phyloP scores from a whole-genome alignment of 2,329 filamentous ascomycete species.

The Hirsutella rhossiliensis region DNA sequence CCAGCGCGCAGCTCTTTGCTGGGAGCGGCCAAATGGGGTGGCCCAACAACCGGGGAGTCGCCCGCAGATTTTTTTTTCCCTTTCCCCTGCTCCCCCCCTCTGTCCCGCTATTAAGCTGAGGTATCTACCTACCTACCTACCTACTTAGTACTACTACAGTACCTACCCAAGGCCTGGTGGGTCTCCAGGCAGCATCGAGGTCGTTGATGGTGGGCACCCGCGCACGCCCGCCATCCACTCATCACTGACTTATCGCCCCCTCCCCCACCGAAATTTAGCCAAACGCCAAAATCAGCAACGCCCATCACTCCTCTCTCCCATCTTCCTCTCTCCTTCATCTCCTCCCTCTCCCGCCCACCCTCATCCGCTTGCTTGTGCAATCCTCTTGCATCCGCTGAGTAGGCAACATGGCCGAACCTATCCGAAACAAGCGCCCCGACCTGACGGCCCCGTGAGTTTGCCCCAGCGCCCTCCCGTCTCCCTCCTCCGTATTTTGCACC shows the following conservation, averaged over 20 bases:
- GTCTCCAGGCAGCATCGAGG: no score
- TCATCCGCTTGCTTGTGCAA: conserved; percentile 11
- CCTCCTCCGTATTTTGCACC: background rate
- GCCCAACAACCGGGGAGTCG: no score
- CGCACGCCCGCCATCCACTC: background rate
- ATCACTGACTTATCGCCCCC: conserved; percentile 2
- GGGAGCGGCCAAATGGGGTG: no score
- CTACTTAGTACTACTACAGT: background rate
- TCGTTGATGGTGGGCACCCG: no score
- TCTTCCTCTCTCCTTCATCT: conserved; percentile 14
- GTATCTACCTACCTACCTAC: background rate
- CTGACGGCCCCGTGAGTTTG: conserved; percentile 44
- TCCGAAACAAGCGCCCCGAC: conserved; percentile 50
- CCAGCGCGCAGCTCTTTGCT: no score
- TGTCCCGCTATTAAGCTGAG: no score
- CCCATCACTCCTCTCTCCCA: conserved; percentile 16
- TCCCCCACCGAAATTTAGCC: conserved; percentile 27
- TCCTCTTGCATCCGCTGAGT: conserved; percentile 13
- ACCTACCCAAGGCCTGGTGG: no score
- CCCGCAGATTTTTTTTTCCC: no score
- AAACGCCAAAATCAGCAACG: conserved; percentile 21
- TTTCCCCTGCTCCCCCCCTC: no score
- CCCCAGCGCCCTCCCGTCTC: background rate
- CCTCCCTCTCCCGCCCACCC: conserved; percentile 14
- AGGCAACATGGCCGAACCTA: conserved; percentile 48